A percentile compares a stretch with the other conserved stretches of the same genome.
phyloP scores from a whole-genome alignment of 352 stramenopile genomes.

The Phytopythium sindhum region DNA sequence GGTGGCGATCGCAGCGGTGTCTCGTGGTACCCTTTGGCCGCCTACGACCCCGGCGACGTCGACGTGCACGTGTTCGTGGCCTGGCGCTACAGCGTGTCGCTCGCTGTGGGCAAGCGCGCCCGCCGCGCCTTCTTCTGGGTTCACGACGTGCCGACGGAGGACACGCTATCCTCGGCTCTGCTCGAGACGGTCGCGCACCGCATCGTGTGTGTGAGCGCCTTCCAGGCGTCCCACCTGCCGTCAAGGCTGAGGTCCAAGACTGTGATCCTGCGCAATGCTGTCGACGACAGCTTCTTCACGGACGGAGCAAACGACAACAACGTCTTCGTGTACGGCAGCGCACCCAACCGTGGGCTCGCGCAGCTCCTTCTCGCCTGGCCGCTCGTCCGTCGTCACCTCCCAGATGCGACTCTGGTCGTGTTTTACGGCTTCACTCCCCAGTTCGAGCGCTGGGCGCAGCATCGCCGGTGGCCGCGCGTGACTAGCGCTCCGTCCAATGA shows the following conservation, averaged over 20 bases:
- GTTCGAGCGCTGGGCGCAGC: conserved; percentile 64
- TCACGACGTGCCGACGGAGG: conserved; percentile 62
- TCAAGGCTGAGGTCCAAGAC: conserved; percentile 37
- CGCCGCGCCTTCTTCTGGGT: conserved; percentile 71
- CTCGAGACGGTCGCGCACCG: conserved; percentile 43
- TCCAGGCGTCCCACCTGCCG: conserved; percentile 65
- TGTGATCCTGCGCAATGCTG: conserved; percentile 65
- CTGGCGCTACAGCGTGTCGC: conserved; percentile 88
- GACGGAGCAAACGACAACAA: conserved; percentile 47
- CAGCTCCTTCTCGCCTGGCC: conserved; percentile 70
- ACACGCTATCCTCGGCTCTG: conserved; percentile 31
- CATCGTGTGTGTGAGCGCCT: conserved; percentile 82
- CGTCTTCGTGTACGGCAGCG: conserved; percentile 86
- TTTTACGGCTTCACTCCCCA: conserved; percentile 89
- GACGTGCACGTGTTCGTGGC: conserved; percentile 87
- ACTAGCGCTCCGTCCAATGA: background rate
- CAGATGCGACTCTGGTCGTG: conserved; percentile 60
- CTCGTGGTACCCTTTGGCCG: conserved; percentile 67
- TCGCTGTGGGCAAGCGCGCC: conserved; percentile 42
- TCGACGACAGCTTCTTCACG: conserved; percentile 65
- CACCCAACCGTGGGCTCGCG: conserved; percentile 77
- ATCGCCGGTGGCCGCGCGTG: conserved; percentile 3
- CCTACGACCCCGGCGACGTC: conserved; percentile 58
- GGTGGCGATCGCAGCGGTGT: conserved; percentile 26
- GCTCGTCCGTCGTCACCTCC: conserved; percentile 47